phyloP scores from a whole-genome alignment of 805 yeast genomes.

The Candida gorgasii region DNA sequence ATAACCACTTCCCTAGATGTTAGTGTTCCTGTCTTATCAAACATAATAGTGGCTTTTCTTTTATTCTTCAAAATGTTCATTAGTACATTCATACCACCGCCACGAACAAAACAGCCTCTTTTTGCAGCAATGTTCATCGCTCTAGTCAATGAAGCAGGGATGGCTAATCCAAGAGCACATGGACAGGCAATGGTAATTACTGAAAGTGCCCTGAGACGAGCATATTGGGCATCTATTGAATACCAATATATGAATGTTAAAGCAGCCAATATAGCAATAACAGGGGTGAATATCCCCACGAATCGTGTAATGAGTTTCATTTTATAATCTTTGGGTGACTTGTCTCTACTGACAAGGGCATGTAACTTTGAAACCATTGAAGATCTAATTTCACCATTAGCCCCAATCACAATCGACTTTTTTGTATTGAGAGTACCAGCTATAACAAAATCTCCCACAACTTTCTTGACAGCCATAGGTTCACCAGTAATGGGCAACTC shows the following conservation, averaged over 20 bases:
- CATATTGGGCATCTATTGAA: conserved; percentile 5
- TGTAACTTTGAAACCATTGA: conserved; percentile 5
- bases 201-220: conserved; percentile 11
- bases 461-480: conserved; percentile 9
- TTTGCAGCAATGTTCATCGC: conserved; percentile 10
- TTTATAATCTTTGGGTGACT: conserved; percentile 2
- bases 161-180: conserved; percentile 12
- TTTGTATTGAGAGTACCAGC: conserved; percentile 11
- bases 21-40: conserved; percentile 12
- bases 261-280: conserved; percentile 6
- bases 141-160: conserved; percentile 10
- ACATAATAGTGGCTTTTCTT: conserved; percentile 6
- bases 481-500: conserved; percentile 12
- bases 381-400: conserved; percentile 2
- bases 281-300: conserved; percentile 8
- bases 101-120: conserved; percentile 8
- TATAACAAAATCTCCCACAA: conserved; percentile 2
- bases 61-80: conserved; percentile 4
- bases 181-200: conserved; percentile 13
- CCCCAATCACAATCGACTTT: conserved; percentile 5
- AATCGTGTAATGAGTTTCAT: conserved; percentile 2
- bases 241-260: conserved; percentile 10
- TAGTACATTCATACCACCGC: conserved; percentile 8
- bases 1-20: conserved; percentile 9
- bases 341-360: conserved; percentile 1